Evolutionary conservation across 805 yeast genomes (phyloP), one percentile per base, ranked within the genome.

Genomic region (Hanseniaspora valbyensis): DNA sequence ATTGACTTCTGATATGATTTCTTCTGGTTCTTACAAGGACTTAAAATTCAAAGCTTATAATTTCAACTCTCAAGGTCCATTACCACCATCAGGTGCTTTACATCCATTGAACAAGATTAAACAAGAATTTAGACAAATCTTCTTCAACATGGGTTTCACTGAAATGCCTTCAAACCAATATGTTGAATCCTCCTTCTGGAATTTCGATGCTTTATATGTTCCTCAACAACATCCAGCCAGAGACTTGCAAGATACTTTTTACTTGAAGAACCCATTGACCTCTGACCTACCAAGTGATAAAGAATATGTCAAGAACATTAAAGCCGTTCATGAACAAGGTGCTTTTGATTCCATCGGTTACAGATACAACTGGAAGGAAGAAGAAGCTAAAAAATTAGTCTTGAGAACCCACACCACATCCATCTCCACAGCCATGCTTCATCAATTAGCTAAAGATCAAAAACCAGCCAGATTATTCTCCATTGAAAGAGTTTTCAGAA

Each of bases 141-240:
- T 92, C 78, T 90, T 92, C 71, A 80, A 92, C 34, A 80, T 92
- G 89, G 99, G 99, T 7, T 92, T 92, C 80, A 80, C 92, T 26
- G 99, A 92, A 71, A 92, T 92, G 99, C 96, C 98, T 54, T 83
- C 98, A 24, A 90, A 90, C 68, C 96, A 90, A 68, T 92, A 89
- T 66, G 99, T 92, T 49, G 99, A 92, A 65, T 78, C 92, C 16
- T 97, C 97, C 4, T 92, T 92, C 80, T 92, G 99, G 99, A 92
- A 92, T 70, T 92, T 92, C 64, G 99, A 92, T 67, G 79, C 98
- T 3, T 75, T 92, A 61, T 92, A 72, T 61, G 99, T 92, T 50
- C 99, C 99, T 52, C 99, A 92, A 72, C 97, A 92, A 72, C 99
- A 92, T 71, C 98, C 99, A 16, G 99, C 99, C 44, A 82, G 99